Conservation (phyloP, 2,329 filamentous ascomycete species). For the Paraphoma sp. region DNA sequence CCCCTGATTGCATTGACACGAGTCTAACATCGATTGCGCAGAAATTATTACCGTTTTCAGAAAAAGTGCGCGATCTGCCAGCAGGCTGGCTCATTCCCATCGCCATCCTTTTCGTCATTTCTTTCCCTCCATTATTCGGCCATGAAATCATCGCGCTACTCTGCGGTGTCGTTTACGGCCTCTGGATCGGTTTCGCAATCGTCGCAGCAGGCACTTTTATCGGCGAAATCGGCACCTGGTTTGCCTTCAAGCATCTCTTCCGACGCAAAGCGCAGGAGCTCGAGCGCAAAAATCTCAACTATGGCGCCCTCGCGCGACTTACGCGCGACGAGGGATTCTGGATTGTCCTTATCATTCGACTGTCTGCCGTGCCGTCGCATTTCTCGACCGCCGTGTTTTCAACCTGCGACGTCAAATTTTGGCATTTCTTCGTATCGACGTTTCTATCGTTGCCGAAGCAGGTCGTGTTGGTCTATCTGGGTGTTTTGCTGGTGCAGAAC, state of each 20-base stretch:
- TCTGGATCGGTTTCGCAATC: slow-evolving; percentile 44
- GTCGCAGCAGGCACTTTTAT: slow-evolving; percentile 44
- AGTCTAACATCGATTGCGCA: slow-evolving; percentile 18
- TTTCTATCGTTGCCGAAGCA: slow-evolving; percentile 44
- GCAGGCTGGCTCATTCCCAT: slow-evolving; percentile 46
- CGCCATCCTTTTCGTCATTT: slow-evolving; percentile 41
- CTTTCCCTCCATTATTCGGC: slow-evolving; percentile 45
- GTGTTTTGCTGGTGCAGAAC: slow-evolving; percentile 39
- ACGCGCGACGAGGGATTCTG: slow-evolving; percentile 44
- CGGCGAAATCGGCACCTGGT: slow-evolving; percentile 46
- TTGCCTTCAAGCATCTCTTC: slow-evolving; percentile 42
- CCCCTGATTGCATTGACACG: background rate
- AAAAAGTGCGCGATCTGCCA: slow-evolving; percentile 42
- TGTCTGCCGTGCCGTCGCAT: slow-evolving; percentile 43
- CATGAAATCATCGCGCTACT: slow-evolving; percentile 43
- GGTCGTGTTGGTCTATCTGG: slow-evolving; percentile 45
- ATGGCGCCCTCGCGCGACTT: slow-evolving; percentile 43
- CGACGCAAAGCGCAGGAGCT: slow-evolving; percentile 38
- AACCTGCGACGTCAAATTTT: slow-evolving; percentile 47
- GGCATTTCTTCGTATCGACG: slow-evolving; percentile 43
- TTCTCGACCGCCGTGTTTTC: slow-evolving; percentile 46
- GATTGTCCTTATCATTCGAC: slow-evolving; percentile 43
- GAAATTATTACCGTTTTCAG: slow-evolving; percentile 44
- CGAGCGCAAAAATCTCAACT: slow-evolving; percentile 45
- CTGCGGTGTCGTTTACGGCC: slow-evolving; percentile 44